A percentile compares a stretch with the other conserved stretches of the same genome.
phyloP scores from a whole-genome alignment of 257 asterid species.

The Salvia splendens region DNA sequence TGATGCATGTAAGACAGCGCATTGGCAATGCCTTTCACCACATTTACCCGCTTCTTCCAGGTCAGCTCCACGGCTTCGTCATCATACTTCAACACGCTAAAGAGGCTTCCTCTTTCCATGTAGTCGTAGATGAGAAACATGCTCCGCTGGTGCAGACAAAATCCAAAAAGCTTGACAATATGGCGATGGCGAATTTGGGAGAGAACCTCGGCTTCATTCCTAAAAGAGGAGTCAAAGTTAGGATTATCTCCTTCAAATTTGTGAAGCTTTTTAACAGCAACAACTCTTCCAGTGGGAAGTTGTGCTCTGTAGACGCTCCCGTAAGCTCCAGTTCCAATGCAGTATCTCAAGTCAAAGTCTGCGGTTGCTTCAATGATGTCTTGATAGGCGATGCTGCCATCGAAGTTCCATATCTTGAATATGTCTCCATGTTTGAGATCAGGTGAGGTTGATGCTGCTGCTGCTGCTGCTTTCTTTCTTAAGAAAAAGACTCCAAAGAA shows the following conservation, averaged over 20 bases:
- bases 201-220: not conserved
- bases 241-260: slow-evolving; percentile 5
- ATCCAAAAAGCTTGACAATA: not conserved
- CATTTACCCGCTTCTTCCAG: not conserved
- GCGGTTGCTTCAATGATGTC: slow-evolving; percentile 25
- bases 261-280: slow-evolving; percentile 13
- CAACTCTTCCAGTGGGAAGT: not conserved
- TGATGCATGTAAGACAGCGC: slow-evolving; percentile 1
- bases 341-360: slow-evolving; percentile 19
- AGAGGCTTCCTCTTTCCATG: slow-evolving; percentile 15
- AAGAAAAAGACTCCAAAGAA: not conserved
- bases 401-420: slow-evolving; percentile 31
- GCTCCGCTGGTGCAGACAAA: not conserved
- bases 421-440: slow-evolving; percentile 8
- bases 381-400: slow-evolving; percentile 28
- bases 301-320: slow-evolving; percentile 13
- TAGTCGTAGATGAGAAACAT: slow-evolving; percentile 8
- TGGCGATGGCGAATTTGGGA: not conserved
- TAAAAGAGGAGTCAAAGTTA: not conserved
- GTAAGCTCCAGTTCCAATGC: slow-evolving; percentile 33
- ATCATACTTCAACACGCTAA: not conserved
- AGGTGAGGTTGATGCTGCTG: not conserved
- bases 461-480: not conserved
- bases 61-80: not conserved
- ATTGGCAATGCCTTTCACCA: not conserved